Base-by-base conservation (phyloP, 1,139 yeast genomes). In the Debaryomycetaceae sp. region DNA sequence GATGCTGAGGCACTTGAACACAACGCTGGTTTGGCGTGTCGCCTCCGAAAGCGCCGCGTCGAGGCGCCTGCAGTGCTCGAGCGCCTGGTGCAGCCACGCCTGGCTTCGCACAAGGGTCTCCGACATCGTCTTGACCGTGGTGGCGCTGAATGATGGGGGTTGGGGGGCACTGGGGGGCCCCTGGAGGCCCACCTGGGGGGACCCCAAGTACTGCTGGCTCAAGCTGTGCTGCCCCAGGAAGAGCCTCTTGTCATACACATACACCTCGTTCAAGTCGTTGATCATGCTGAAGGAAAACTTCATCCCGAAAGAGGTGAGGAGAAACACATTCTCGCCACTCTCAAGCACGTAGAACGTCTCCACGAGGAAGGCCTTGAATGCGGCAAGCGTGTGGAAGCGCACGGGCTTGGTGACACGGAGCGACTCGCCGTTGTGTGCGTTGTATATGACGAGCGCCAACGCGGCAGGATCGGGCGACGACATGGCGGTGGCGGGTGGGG, bases 251-350 rank as follows among this genome's bases (percentile, higher is more conserved):
- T 80, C 84, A 51, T 66, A 79, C 1, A 74, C 75, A 48, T 70
- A 80, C 3, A 80, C 59, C 34, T 76, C 82, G 32, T 56, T 57
- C 20, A 61, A 44, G 30, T 65, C 72, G 40, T 63, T 61, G 30
- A 73, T 56, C 46, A 70, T 65, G 23, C 65, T 59, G 43, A 65
- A 75, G 49, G 73, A 77, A 41, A 80, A 58, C 43, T 72, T 76
- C 28, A 72, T 66, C 0, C 88, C 91, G 53, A 71, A 79, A 2
- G 84, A 75, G 1, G 83, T 69, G 27, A 82, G 53, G n/a, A 82
- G 54, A 41, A 81, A 75, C 26, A 78, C 49, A 41, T 76, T 71
- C 16, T 65, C 71, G 1, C 65, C 60, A 4, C 70, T 65, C 23
- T 51, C 55, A 43, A 75, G 44, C 9, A 44, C 30, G 26, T 45